Percentiles rank a stretch among this genome's conserved stretches.
Conservation (phyloP, 495 filamentous ascomycete species). For the Neurospora sp. region DNA sequence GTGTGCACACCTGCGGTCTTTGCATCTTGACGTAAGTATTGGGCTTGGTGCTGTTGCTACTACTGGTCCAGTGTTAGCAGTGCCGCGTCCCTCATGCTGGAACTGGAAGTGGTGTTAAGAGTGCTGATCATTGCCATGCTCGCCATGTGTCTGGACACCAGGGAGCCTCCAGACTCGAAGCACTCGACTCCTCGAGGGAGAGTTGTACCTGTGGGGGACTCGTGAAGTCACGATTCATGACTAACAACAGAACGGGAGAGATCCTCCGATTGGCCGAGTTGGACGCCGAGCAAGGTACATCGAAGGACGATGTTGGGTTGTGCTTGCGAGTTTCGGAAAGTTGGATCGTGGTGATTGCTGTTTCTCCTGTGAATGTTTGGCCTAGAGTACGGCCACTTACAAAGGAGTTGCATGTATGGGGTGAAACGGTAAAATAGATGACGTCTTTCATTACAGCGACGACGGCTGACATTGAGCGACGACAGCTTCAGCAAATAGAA, state of each 20-base stretch:
- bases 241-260: background rate
- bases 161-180: background rate
- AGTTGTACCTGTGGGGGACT: background rate
- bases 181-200: background rate
- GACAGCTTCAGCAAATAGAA: background rate
- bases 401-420: background rate
- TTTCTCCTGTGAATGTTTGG: too few species aligned
- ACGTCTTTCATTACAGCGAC: background rate
- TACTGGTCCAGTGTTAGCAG: background rate
- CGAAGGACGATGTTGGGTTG: background rate
- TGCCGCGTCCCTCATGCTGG: background rate
- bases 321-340: background rate
- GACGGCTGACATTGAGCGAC: too few species aligned
- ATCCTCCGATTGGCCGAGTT: background rate
- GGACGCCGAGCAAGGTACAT: background rate
- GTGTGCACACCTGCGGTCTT: background rate
- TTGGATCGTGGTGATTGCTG: too few species aligned
- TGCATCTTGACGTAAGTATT: background rate
- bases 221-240: background rate
- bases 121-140: background rate
- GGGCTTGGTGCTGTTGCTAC: background rate
- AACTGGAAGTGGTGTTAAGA: too few species aligned
- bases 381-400: background rate
- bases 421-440: background rate
- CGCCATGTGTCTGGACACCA: background rate